A percentile compares a stretch with the other conserved stretches of the same genome.
Conservation (phyloP, 352 stramenopile genomes). For the Pythium sukuiense region DNA sequence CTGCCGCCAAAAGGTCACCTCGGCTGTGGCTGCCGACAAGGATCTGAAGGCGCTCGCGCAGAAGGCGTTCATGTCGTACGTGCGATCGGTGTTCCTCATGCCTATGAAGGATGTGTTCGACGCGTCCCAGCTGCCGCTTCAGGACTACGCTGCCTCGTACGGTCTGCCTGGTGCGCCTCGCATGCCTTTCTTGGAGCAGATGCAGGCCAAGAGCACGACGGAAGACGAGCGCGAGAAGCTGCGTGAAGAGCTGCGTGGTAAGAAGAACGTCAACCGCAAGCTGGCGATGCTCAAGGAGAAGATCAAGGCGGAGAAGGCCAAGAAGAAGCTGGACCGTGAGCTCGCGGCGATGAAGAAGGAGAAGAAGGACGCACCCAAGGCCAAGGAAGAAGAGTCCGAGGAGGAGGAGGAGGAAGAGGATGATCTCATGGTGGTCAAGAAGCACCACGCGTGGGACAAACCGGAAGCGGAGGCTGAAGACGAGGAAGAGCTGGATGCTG, state of each 20-base stretch:
- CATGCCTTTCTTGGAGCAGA: constrained; percentile 92
- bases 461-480: constrained; percentile 42
- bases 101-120: constrained; percentile 95
- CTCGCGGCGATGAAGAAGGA: constrained; percentile 42
- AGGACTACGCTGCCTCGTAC: constrained; percentile 93
- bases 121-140: constrained; percentile 86
- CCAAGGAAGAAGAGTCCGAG: constrained; percentile 28
- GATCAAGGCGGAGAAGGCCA: constrained; percentile 96
- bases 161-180: constrained; percentile 93
- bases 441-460: constrained; percentile 84
- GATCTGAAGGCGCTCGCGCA: constrained; percentile 95
- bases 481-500: constrained; percentile 30
- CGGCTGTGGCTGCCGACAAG: constrained; percentile 91
- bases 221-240: constrained; percentile 66
- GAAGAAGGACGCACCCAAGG: constrained; percentile 24
- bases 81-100: constrained; percentile 96
- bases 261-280: constrained; percentile 98
- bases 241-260: constrained; percentile 83
- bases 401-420: constrained; percentile 85
- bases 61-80: constrained; percentile 98
- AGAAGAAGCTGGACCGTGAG: constrained; percentile 89
- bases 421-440: constrained; percentile 93
- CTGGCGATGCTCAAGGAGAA: constrained; percentile 97
- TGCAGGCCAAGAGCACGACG: constrained; percentile 34
- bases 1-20: constrained; percentile 91